Evolutionary conservation across 768 basidiomycete genomes (phyloP), one percentile per base, ranked within the genome.

Genomic region (Phanerodontia chrysosporium): DNA sequence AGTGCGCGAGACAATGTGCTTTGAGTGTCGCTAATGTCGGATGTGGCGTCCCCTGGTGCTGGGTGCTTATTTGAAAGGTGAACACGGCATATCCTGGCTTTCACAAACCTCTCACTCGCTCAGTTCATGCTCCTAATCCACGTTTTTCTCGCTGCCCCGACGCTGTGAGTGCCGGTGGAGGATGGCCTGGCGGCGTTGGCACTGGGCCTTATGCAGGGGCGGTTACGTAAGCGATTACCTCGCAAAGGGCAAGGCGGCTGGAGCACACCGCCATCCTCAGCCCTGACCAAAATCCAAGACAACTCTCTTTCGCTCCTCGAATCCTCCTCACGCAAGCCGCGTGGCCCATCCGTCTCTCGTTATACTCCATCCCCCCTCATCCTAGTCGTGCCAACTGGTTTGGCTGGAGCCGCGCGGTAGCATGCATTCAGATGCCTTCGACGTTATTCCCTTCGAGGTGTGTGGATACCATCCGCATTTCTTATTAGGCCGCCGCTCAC

Each of bases 381-480:
- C n/a, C 16, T 27, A 49, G 28, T 49, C 28, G 48, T 27, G 48
- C 51, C 51, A 51, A 51, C 51, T 51, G 51, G 51, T 18, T 51
- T 51, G 51, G 51, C 51, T 51, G 32, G 39, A 24, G 14, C 35
- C 39, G 44, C 25, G 53, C 39, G 24, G 53, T 14, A 45, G 25
- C 28, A 70, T 70, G 66, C 69, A 69, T 62, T 84, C 86, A 45
- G 87, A 89, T 71, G 83, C 90, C 21, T 93, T 93, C 71, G 91
- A 93, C 77, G 87, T 92, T 62, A 92, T 93, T 70, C 92, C 91
- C 36, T 93, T 80, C 76, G 87, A 90, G 76, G 91, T 89, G 52
- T 57, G 83, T 18, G n/a, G 9, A 18, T 2, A 3, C 73, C 56
- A 10, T 45, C 27, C 44, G 12, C 36, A 29, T 16, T 27, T 8